These are phyloP conservation scores for Lipomyces starkeyi DNA, from an alignment of 805 yeast species.

Conservation along the genomic window DNA sequence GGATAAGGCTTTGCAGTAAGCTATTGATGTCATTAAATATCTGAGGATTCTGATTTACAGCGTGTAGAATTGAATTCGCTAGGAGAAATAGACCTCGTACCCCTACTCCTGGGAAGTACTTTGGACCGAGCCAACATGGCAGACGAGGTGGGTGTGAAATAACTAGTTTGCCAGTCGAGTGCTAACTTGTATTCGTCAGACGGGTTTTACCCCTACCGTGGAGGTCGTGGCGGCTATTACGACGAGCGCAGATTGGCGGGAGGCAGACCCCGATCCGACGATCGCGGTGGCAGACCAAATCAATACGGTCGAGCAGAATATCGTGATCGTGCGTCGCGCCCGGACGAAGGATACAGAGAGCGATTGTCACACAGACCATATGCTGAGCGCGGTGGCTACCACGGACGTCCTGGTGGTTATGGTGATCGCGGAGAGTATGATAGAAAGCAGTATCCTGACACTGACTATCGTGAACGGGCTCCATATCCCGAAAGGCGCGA, in stretches of 20 bases:
- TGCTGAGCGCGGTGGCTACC: slow-evolving; percentile 20
- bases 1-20: slow-evolving; percentile 48
- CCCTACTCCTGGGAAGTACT: slow-evolving; percentile 49
- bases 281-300: slow-evolving; percentile 18
- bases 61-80: slow-evolving; percentile 52
- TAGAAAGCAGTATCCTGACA: slow-evolving; percentile 10
- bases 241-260: slow-evolving; percentile 20
- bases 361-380: slow-evolving; percentile 16
- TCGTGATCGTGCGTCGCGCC: slow-evolving; percentile 12
- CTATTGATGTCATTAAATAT: background rate
- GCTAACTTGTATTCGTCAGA: background rate
- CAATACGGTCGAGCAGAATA: slow-evolving; percentile 24
- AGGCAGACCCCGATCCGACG: slow-evolving; percentile 20
- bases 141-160: slow-evolving; percentile 4
- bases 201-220: slow-evolving; percentile 8
- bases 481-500: slow-evolving; percentile 11
- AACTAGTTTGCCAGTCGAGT: background rate
- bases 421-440: slow-evolving; percentile 15
- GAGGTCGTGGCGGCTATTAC: slow-evolving; percentile 28
- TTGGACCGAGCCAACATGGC: slow-evolving; percentile 41
- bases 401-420: slow-evolving; percentile 11
- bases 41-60: background rate
- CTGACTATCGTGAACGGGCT: slow-evolving; percentile 11
- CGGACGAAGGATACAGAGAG: slow-evolving; percentile 20
- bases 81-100: slow-evolving; percentile 49